Evolutionary conservation across 2,329 filamentous ascomycete genomes (phyloP).

Genomic region (Monilinia aucupariae): DNA sequence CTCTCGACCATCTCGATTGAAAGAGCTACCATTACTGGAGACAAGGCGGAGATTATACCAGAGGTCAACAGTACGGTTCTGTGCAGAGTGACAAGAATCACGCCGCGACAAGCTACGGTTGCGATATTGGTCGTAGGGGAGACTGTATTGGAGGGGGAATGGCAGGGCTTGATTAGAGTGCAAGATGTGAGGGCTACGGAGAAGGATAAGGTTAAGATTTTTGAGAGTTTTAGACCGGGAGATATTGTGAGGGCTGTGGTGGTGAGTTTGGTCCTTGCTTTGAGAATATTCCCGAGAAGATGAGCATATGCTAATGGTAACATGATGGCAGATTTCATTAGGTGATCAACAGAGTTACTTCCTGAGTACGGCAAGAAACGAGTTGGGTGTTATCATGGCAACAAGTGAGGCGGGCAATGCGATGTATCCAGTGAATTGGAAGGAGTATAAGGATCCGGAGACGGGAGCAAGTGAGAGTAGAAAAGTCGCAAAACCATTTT

Average conservation of each 20-base stretch:
- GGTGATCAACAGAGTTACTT: constrained; percentile 96
- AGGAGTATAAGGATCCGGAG: constrained; percentile 80
- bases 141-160: constrained; percentile 68
- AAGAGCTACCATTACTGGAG: constrained; percentile 23
- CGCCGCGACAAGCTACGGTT: constrained; percentile 77
- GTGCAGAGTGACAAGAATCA: constrained; percentile 78
- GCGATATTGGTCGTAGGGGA: constrained; percentile 79
- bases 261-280: constrained; percentile 39
- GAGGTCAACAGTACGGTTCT: constrained; percentile 76
- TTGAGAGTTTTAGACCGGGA: constrained; percentile 85
- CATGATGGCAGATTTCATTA: constrained; percentile 61
- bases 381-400: constrained; percentile 90
- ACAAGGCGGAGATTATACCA: constrained; percentile 68
- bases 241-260: constrained; percentile 86
- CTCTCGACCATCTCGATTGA: constrained; percentile 53
- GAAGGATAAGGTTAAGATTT: constrained; percentile 88
- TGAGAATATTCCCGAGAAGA: background rate
- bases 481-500: constrained; percentile 93
- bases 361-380: constrained; percentile 84
- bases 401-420: constrained; percentile 80
- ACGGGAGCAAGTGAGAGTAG: constrained; percentile 71
- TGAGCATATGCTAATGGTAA: background rate
- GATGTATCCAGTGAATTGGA: constrained; percentile 94
- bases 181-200: constrained; percentile 94
- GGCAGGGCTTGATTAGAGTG: constrained; percentile 76